A percentile compares a stretch with the other conserved stretches of the same genome.
Evolutionary conservation across 345 rosid genomes (phyloP).

Genomic region (Noccaea bulbosa): DNA sequence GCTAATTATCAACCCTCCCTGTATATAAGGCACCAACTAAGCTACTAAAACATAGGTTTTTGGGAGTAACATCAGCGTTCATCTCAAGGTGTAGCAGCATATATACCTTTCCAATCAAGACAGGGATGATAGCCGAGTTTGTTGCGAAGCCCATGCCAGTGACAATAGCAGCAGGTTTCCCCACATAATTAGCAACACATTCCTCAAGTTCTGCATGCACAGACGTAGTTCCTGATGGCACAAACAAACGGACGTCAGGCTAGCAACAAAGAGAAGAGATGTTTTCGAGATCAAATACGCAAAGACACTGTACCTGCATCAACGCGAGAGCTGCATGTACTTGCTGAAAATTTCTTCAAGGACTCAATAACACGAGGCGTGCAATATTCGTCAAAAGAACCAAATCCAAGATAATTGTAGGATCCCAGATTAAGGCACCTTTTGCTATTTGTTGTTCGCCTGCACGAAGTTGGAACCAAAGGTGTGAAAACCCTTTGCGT

Average conservation of each 20-base stretch:
- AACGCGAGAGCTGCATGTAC: slow-evolving; percentile 86
- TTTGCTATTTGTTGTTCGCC: slow-evolving; percentile 71
- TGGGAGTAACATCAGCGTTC: neutral
- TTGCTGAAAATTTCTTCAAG: slow-evolving; percentile 71
- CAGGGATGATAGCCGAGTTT: slow-evolving; percentile 88
- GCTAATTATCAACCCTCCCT: slow-evolving; percentile 92
- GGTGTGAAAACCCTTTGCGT: neutral
- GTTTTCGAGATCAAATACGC: neutral
- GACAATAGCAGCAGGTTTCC: slow-evolving; percentile 90
- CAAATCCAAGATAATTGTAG: slow-evolving; percentile 97
- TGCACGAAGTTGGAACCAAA: slow-evolving; percentile 42
- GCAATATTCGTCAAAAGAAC: slow-evolving; percentile 94
- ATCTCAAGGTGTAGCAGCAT: slow-evolving; percentile 14
- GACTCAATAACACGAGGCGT: slow-evolving; percentile 87
- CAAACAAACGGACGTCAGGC: slow-evolving; percentile 25
- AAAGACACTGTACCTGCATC: slow-evolving; percentile 71
- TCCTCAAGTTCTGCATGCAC: slow-evolving; percentile 85
- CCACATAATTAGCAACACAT: slow-evolving; percentile 79
- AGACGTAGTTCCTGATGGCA: slow-evolving; percentile 66
- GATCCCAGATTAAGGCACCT: slow-evolving; percentile 94
- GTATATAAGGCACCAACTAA: slow-evolving; percentile 24
- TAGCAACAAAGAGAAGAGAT: slow-evolving; percentile 19
- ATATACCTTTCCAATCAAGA: slow-evolving; percentile 83
- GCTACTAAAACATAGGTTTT: slow-evolving; percentile 4
- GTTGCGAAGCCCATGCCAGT: slow-evolving; percentile 93